Evolutionary conservation across 2,329 filamentous ascomycete genomes (phyloP).

Genomic region (Corynespora cassiicola): DNA sequence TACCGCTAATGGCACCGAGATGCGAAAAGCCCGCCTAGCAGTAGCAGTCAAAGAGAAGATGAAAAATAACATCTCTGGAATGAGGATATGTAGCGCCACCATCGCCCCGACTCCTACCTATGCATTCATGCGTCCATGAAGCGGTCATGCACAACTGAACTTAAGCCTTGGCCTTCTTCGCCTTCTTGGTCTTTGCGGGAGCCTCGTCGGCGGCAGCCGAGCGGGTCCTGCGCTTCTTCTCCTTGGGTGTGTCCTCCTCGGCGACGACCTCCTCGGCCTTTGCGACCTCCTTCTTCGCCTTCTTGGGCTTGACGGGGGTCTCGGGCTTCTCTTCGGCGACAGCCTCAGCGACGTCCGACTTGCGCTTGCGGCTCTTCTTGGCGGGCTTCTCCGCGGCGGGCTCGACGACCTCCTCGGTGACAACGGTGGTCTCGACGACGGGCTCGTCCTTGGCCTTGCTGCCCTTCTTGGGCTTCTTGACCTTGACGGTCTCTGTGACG

Average conservation of each 20-base stretch:
- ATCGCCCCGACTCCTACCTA: too few species aligned
- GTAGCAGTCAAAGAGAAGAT: too few species aligned
- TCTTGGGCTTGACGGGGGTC: slow-evolving; percentile 5
- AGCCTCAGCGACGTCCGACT: slow-evolving; percentile 7
- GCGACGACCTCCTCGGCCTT: slow-evolving; percentile 7
- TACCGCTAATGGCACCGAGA: too few species aligned
- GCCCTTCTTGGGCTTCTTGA: slow-evolving; percentile 39
- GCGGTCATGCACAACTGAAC: neutral
- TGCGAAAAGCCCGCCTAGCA: too few species aligned
- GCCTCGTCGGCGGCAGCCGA: slow-evolving; percentile 14
- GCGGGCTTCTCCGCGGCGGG: slow-evolving; percentile 31
- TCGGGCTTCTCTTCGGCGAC: slow-evolving; percentile 3
- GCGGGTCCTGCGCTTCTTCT: slow-evolving; percentile 33
- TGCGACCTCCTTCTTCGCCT: slow-evolving; percentile 8
- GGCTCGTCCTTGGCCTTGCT: slow-evolving; percentile 15
- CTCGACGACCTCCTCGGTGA: slow-evolving; percentile 9
- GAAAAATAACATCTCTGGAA: too few species aligned
- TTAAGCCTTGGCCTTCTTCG: slow-evolving; percentile 34
- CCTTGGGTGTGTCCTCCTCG: slow-evolving; percentile 17
- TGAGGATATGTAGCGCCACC: too few species aligned
- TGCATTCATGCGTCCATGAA: too few species aligned
- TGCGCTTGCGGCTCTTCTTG: slow-evolving; percentile 34
- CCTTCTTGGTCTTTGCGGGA: slow-evolving; percentile 28
- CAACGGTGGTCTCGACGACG: slow-evolving; percentile 2
- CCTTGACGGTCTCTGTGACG: slow-evolving; percentile 40